phyloP scores from a whole-genome alignment of 169 alveolate species.

The Plasmodium relictum region DNA sequence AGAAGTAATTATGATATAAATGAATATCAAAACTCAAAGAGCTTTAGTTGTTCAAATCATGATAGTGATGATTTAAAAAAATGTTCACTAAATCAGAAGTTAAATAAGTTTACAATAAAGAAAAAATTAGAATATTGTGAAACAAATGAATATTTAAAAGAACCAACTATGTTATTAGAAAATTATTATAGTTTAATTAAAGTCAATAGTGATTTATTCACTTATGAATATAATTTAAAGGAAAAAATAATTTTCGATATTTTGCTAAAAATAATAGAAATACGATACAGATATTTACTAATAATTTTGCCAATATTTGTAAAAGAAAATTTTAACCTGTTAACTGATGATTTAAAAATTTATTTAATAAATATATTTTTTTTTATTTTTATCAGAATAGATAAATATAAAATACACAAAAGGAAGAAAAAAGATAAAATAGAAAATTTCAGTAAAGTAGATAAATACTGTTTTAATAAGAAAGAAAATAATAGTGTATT shows the following conservation, averaged over 20 bases:
- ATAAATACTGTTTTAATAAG: slow-evolving; percentile 7
- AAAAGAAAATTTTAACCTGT: slow-evolving; percentile 42
- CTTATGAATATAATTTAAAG: slow-evolving; percentile 5
- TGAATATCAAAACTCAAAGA: slow-evolving; percentile 11
- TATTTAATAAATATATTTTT: slow-evolving; percentile 71
- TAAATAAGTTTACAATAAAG: slow-evolving; percentile 1
- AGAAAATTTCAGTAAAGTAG: slow-evolving; percentile 1
- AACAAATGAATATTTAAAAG: slow-evolving; percentile 30
- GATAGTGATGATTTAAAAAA: slow-evolving; percentile 17
- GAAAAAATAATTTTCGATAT: slow-evolving; percentile 43
- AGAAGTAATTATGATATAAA: slow-evolving; percentile 15
- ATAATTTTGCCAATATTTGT: slow-evolving; percentile 52
- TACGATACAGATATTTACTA: slow-evolving; percentile 29
- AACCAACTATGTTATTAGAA: background rate
- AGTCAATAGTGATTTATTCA: slow-evolving; percentile 7
- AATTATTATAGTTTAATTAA: slow-evolving; percentile 9
- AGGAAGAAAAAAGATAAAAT: slow-evolving; percentile 24
- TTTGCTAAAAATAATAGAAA: slow-evolving; percentile 43
- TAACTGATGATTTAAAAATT: slow-evolving; percentile 50
- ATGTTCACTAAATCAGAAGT: slow-evolving; percentile 1
- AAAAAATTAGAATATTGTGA: slow-evolving; percentile 10
- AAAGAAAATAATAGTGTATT: slow-evolving; percentile 10
- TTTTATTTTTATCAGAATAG: slow-evolving; percentile 47
- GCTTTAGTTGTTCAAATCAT: slow-evolving; percentile 15
- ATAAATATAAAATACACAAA: slow-evolving; percentile 40